Conservation (phyloP, 495 filamentous ascomycete genomes). For the Coniosporium apollinis region DNA sequence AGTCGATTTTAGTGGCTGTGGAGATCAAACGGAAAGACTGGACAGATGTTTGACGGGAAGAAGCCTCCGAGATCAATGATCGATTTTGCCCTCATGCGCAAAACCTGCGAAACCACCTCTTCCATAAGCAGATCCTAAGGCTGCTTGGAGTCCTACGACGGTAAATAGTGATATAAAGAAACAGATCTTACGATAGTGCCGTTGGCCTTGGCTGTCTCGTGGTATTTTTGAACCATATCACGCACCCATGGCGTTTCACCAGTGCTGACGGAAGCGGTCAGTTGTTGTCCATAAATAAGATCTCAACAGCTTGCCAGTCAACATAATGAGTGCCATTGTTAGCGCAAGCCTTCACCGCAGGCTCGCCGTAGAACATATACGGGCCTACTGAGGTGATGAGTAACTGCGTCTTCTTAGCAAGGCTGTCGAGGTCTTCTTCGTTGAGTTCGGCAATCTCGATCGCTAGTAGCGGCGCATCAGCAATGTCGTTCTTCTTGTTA, state of each 20-base stretch:
- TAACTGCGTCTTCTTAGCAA: slow-evolving; percentile 59
- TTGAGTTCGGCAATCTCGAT: slow-evolving; percentile 51
- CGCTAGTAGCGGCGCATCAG: slow-evolving; percentile 21
- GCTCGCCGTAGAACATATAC: slow-evolving; percentile 60
- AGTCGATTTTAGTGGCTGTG: not conserved
- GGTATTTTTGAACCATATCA: slow-evolving; percentile 66
- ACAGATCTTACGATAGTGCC: slow-evolving; percentile 46
- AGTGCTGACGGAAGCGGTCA: slow-evolving; percentile 39
- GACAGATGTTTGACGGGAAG: no score
- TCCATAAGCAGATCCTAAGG: no score
- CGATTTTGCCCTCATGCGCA: no score
- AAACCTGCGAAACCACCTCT: no score
- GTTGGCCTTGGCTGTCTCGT: slow-evolving; percentile 51
- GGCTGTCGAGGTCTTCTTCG: slow-evolving; percentile 39
- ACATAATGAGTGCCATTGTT: slow-evolving; percentile 80
- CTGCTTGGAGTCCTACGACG: no score
- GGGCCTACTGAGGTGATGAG: slow-evolving; percentile 79
- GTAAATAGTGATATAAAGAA: not conserved
- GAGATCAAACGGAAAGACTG: no score
- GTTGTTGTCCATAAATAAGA: no score
- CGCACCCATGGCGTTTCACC: slow-evolving; percentile 73
- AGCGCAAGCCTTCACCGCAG: slow-evolving; percentile 77
- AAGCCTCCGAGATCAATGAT: no score
- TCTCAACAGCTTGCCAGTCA: slow-evolving; percentile 33
- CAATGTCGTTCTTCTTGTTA: slow-evolving; percentile 4